phyloP scores from a whole-genome alignment of 306 rosid species.

The Acacia acuminata region DNA sequence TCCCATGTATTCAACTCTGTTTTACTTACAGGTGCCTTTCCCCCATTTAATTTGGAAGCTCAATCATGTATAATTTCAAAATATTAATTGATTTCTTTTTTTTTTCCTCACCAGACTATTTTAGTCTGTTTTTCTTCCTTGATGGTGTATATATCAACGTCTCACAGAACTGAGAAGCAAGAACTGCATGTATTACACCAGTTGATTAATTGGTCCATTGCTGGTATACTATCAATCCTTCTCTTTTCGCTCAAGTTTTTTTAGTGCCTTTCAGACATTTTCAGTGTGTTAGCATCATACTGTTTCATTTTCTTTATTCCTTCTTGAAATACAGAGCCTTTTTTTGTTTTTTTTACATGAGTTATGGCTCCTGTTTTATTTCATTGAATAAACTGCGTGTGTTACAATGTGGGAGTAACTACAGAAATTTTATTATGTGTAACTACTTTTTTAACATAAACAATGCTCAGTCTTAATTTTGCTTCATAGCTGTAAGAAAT shows the following conservation, averaged over 20 bases:
- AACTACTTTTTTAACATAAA: background rate
- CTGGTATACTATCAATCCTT: constrained; percentile 58
- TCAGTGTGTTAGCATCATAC: background rate
- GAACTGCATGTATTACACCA: constrained; percentile 74
- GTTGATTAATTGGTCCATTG: constrained; percentile 70
- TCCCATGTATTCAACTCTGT: constrained; percentile 58
- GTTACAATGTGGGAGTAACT: background rate
- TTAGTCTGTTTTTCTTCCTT: constrained; percentile 76
- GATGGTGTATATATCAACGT: constrained; percentile 82
- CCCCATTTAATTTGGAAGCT: constrained; percentile 25
- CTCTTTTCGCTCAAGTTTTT: background rate
- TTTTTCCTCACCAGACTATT: constrained; percentile 51
- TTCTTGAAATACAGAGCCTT: background rate
- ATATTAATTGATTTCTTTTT: constrained; percentile 12
- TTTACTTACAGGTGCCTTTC: constrained; percentile 69
- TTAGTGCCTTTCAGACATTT: background rate
- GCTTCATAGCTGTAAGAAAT: background rate
- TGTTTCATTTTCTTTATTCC: background rate
- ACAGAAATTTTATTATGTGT: background rate
- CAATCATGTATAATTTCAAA: constrained; percentile 11
- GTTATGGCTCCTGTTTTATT: background rate
- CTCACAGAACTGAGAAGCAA: constrained; percentile 74
- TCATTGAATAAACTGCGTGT: background rate
- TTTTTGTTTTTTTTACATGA: background rate
- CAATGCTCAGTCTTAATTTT: background rate